phyloP scores from a whole-genome alignment of 2,329 filamentous ascomycete genomes.

The Coniochaeta ligniaria region DNA sequence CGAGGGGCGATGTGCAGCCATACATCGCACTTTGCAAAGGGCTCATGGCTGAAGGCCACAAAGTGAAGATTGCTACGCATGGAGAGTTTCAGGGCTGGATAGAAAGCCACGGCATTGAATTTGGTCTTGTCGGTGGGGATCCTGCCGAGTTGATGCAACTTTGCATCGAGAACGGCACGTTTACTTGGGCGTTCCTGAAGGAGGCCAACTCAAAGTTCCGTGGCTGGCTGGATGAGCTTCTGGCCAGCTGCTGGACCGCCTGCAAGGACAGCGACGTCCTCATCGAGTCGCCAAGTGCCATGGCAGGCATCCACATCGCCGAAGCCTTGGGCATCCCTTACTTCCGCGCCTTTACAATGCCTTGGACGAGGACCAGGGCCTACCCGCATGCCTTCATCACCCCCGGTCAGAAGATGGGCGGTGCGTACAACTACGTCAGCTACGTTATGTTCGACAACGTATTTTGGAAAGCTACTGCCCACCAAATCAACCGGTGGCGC shows the following conservation, averaged over 20 bases:
- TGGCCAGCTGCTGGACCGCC: constrained; percentile 72
- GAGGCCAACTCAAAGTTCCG: constrained; percentile 86
- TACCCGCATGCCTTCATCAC: constrained; percentile 97
- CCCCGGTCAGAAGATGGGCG: constrained; percentile 88
- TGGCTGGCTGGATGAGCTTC: constrained; percentile 87
- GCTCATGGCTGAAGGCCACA: constrained; percentile 79
- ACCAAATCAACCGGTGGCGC: constrained; percentile 90
- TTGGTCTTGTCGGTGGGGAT: constrained; percentile 80
- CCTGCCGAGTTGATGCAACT: constrained; percentile 91
- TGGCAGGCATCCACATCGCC: constrained; percentile 96
- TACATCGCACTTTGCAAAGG: constrained; percentile 96
- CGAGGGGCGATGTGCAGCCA: constrained; percentile 90
- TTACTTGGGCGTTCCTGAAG: constrained; percentile 82
- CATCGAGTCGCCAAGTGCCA: constrained; percentile 92
- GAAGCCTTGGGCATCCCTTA: constrained; percentile 91
- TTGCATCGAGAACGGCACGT: constrained; percentile 96
- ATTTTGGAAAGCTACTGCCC: constrained; percentile 90
- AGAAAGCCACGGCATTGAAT: constrained; percentile 87
- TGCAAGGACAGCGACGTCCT: constrained; percentile 84
- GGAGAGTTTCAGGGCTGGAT: constrained; percentile 86
- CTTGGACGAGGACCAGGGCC: constrained; percentile 90
- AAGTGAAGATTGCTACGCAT: constrained; percentile 83
- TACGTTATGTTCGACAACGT: constrained; percentile 96
- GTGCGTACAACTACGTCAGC: constrained; percentile 88
- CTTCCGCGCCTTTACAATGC: constrained; percentile 97